Evolutionary conservation across 495 filamentous ascomycete genomes (phyloP), one percentile per base, ranked within the genome.

Genomic region (Talaromyces nanjingensis): DNA sequence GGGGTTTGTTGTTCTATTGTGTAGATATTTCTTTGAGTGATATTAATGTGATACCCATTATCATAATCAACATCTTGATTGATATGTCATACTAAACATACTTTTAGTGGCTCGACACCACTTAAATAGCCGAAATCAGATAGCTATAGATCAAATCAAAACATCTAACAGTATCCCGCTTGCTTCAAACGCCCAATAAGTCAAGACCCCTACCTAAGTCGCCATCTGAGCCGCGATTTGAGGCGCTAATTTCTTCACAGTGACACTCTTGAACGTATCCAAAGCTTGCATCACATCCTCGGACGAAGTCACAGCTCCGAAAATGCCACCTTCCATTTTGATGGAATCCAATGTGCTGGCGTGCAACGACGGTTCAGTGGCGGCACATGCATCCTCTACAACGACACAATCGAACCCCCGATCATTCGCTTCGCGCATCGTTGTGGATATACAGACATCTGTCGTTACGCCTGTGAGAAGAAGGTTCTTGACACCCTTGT

Each of bases 371-470:
- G 74, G 72, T 59, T 84, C 80, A 18, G 69, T 73, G 24, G 84
- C 83, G 25, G 79, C 82, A 63, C 78, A 80, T 14, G 73, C 84
- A 69, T 86, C 84, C 5, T 79, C 74, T 25, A 86, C 62, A 7
- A 86, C 55, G n/a, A 86, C 67, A 59, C 88, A 91, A 65, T 91
- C 87, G 67, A 86, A 91, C 0, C 88, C 89, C 12, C 88, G 84
- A 71, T 90, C 89, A 69, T 87, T 88, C 59, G 86, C 87, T 66
- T 91, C 89, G 55, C 87, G 79, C 63, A 90, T 78, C 1, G 87
- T 90, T 1, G 83, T 87, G 20, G 82, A 84, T 5, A 91, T 87
- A 65, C 87, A 90, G 25, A 87, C 85, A 69, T 90, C 87, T 1
- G 87, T 89, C 1, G 86, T 90, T 7, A 89, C 87, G 2, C 87